These are phyloP conservation scores for Volvox reticuliferus DNA, from an alignment of 139 green algal species.

Conservation along the genomic window DNA sequence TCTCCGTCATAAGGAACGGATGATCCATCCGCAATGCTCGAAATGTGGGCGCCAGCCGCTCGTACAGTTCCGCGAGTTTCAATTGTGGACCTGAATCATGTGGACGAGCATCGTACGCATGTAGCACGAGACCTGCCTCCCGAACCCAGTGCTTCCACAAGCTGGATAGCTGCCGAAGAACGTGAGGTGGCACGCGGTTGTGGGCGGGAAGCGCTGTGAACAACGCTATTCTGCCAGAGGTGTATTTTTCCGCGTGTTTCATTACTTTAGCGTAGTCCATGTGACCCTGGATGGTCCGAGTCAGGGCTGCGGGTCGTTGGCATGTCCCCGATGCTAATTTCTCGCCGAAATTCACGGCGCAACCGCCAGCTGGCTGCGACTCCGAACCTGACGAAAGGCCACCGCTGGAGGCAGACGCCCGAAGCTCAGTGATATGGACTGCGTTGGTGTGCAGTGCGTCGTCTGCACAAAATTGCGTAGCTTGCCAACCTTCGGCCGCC, in stretches of 20 bases:
- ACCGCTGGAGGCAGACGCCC: not conserved
- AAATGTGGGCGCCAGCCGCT: not conserved
- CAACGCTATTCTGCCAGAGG: not conserved
- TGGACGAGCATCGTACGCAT: conserved; percentile 24
- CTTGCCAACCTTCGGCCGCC: too few relatives aligned
- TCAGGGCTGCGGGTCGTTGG: not conserved
- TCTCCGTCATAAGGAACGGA: not conserved
- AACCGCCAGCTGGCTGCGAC: not conserved
- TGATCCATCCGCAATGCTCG: not conserved
- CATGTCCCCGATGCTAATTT: not conserved
- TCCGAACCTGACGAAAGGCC: not conserved
- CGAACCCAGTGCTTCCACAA: conserved; percentile 17
- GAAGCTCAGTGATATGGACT: not conserved
- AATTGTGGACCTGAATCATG: not conserved
- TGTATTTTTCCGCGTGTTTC: not conserved
- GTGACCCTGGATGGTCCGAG: not conserved
- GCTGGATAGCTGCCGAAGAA: not conserved
- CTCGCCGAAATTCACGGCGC: not conserved
- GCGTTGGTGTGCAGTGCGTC: not conserved
- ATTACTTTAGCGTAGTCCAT: not conserved
- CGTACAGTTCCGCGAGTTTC: not conserved
- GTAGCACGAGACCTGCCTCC: not conserved
- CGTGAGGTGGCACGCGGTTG: not conserved
- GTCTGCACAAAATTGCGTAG: not conserved
- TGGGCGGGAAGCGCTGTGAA: not conserved